These are phyloP conservation scores for Quercus lobata DNA, from an alignment of 331 rosid genomes.

Conservation along the genomic window DNA sequence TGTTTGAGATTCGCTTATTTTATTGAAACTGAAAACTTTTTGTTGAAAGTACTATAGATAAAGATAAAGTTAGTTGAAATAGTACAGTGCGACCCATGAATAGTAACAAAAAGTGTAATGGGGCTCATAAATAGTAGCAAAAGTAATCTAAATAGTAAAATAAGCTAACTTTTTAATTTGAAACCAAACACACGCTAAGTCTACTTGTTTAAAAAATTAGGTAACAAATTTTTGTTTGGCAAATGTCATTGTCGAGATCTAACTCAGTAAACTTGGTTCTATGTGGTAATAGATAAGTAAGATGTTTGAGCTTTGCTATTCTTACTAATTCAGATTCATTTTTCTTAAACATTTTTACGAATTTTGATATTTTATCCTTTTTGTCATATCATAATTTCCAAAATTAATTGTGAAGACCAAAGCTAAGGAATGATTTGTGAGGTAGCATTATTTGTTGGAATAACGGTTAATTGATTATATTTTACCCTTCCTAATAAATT, in stretches of 20 bases:
- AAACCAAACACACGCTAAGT: neutral
- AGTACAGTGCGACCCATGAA: too few relatives aligned
- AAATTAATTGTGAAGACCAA: neutral
- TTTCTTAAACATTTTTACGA: neutral
- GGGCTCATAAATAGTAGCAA: too few relatives aligned
- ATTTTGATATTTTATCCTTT: neutral
- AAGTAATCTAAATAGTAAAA: too few relatives aligned
- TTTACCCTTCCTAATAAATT: too few relatives aligned
- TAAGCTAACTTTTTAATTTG: too few relatives aligned
- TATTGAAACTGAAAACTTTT: too few relatives aligned
- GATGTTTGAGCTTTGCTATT: neutral
- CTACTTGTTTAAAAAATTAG: neutral
- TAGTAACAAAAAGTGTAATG: too few relatives aligned
- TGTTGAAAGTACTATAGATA: too few relatives aligned
- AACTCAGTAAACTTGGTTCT: neutral
- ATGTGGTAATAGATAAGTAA: too few relatives aligned
- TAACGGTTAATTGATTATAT: too few relatives aligned
- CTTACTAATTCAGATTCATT: neutral
- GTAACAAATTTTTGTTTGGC: neutral
- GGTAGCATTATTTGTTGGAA: neutral
- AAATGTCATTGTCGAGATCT: neutral
- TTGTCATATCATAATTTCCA: neutral
- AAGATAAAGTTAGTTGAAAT: too few relatives aligned
- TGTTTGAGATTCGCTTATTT: too few relatives aligned
- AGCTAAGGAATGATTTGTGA: neutral